Percentiles rank a stretch among this genome's conserved stretches.
phyloP scores from a whole-genome alignment of 2,329 filamentous ascomycete species.

The Curvularia eragrostidis region DNA sequence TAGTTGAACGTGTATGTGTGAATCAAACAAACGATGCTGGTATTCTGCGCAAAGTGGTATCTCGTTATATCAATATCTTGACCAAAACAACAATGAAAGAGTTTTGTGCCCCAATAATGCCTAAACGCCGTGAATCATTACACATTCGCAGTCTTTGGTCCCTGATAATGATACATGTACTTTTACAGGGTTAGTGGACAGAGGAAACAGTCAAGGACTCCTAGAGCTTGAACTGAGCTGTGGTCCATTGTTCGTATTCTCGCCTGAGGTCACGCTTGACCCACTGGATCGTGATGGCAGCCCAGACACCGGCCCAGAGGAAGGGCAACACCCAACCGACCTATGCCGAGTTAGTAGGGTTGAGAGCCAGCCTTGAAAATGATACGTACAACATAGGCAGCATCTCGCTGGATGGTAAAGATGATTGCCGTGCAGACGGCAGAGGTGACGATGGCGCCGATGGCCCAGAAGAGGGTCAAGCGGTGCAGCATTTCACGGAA shows the following conservation, averaged over 20 bases:
- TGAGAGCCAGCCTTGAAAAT: not conserved
- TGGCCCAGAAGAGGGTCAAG: conserved; percentile 61
- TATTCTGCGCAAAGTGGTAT: conserved; percentile 17
- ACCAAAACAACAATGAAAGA: not conserved
- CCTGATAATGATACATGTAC: not conserved
- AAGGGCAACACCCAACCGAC: conserved; percentile 59
- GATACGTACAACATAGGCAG: conserved; percentile 56
- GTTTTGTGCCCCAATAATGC: not conserved
- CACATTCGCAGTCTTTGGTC: not conserved
- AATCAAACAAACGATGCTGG: conserved; percentile 1
- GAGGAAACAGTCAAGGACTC: not conserved
- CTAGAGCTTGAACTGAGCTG: conserved; percentile 49
- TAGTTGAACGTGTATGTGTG: not conserved
- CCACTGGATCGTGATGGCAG: conserved; percentile 54
- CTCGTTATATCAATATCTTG: conserved; percentile 6
- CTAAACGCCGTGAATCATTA: conserved; percentile 16
- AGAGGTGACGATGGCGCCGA: conserved; percentile 53
- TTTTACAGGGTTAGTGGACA: conserved; percentile 4
- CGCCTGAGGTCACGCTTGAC: conserved; percentile 49
- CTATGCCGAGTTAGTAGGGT: conserved; percentile 32
- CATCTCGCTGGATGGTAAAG: conserved; percentile 56
- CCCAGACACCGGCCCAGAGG: conserved; percentile 58
- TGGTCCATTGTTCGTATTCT: conserved; percentile 48
- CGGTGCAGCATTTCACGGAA: conserved; percentile 62
- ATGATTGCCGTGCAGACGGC: conserved; percentile 54